Evolutionary conservation across 768 basidiomycete species (phyloP), one percentile per base, ranked within the genome.

Genomic region (Termitomyces sp.): DNA sequence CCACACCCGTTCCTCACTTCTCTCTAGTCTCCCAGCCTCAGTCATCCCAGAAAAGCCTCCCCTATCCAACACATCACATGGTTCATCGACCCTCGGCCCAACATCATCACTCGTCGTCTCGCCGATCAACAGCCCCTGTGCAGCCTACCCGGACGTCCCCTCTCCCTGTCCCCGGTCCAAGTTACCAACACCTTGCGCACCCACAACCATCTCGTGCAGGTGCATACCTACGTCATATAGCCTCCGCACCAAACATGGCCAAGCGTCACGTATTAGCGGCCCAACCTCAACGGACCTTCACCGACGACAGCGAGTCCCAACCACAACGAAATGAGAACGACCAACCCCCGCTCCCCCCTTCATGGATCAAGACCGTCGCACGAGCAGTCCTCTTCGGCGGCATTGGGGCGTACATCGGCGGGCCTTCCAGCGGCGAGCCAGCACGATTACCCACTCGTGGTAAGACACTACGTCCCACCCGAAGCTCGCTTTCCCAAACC

Each of bases 201-300:
- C 78, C 76, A 1, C 72, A 66, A 21, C 77, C 81, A 10, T 80
- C 80, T 25, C 81, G 82, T 51, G 87, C 89, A 3, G 80, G 81
- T 4, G 82, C 84, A 5, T 86, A 89, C 65, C 79, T 92, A 11
- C 82, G 89, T 32, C 88, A 90, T 66, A 89, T 92, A 77, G 82
- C 82, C 1, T 90, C 89, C 32, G 71, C 70, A 17, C 73, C 80
- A 14, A 75, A 73, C 46, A 74, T 79, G 45, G 71, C 74, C 9
- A 65, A 67, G 32, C 69, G 75, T 35, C 74, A 74, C 11, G 69
- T 62, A 43, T 76, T 73, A 3, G 74, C 69, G 8, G 67, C 67
- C 25, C 60, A 54, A 23, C 51, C 34, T 54, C 56, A 59, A 43
- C 59, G 57, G 35, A 64, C 61, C 49, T 62, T 75, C 41, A 75